Conservation (phyloP, 495 filamentous ascomycete genomes). For the Lasiosphaeria hispida region DNA sequence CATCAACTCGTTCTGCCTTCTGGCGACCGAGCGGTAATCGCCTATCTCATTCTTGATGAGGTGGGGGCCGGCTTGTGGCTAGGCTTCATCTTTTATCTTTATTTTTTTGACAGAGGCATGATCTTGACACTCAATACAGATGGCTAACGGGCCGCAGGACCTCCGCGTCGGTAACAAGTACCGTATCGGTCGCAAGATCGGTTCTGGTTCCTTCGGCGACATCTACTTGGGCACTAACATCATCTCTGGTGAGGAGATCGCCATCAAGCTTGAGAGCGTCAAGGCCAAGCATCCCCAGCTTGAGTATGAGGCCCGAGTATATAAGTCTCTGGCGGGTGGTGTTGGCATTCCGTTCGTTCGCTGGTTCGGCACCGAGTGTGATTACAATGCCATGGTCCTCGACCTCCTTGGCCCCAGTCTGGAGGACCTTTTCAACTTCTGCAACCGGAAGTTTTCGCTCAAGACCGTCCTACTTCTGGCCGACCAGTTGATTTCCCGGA, state of each 20-base stretch:
- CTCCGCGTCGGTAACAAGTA: slow-evolving; percentile 99
- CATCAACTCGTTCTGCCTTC: neutral
- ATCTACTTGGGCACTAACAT: slow-evolving; percentile 99
- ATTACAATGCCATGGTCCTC: slow-evolving; percentile 99
- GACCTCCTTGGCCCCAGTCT: slow-evolving; percentile 95
- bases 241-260: slow-evolving; percentile 99
- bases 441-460: slow-evolving; percentile 99
- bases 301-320: slow-evolving; percentile 99
- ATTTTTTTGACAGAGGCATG: neutral
- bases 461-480: slow-evolving; percentile 99
- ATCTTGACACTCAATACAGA: neutral
- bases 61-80: neutral
- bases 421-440: slow-evolving; percentile 99
- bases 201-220: slow-evolving; percentile 96
- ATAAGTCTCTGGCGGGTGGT: slow-evolving; percentile 98
- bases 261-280: slow-evolving; percentile 99
- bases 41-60: neutral
- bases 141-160: slow-evolving; percentile 61
- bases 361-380: slow-evolving; percentile 99
- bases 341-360: slow-evolving; percentile 99
- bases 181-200: slow-evolving; percentile 99
- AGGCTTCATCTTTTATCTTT: neutral
- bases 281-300: slow-evolving; percentile 99
- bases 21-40: too few relatives aligned
- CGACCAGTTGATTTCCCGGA: slow-evolving; percentile 98